Evolutionary conservation across 495 filamentous ascomycete species (phyloP).

Genomic region (Lentithecium fluviatile): DNA sequence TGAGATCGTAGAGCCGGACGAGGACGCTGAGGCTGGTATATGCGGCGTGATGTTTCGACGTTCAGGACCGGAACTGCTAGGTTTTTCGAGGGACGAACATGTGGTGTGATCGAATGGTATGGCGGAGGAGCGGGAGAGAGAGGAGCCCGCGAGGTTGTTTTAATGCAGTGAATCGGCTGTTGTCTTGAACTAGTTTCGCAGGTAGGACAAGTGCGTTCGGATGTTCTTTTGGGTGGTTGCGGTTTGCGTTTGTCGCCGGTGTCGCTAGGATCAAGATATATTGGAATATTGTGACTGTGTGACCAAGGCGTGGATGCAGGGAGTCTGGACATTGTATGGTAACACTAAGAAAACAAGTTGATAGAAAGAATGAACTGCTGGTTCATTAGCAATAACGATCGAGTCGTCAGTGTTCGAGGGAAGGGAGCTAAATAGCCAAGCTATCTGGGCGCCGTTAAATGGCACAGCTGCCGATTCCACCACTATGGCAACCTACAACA

Average conservation of each 20-base stretch:
- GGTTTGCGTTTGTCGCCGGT: not conserved
- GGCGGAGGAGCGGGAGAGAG: too few species aligned
- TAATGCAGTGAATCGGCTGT: slow-evolving; percentile 16
- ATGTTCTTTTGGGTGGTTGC: not conserved
- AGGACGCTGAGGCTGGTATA: not conserved
- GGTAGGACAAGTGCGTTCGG: slow-evolving; percentile 3
- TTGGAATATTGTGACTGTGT: not conserved
- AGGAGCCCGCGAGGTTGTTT: slow-evolving; percentile 1
- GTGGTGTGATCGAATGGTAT: slow-evolving; percentile 3
- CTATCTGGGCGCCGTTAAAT: too few species aligned
- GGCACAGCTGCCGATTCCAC: not conserved
- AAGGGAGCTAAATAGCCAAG: too few species aligned
- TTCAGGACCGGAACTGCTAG: slow-evolving; percentile 2
- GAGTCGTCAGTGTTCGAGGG: too few species aligned
- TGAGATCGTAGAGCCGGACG: slow-evolving; percentile 1
- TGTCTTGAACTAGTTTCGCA: slow-evolving; percentile 12
- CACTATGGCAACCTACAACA: too few species aligned
- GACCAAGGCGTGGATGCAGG: slow-evolving; percentile 1
- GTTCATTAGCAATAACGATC: not conserved
- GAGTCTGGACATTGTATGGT: not conserved
- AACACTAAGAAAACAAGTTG: not conserved
- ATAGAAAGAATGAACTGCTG: not conserved
- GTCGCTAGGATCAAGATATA: not conserved
- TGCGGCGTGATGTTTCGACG: slow-evolving; percentile 2
- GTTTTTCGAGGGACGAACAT: not conserved